Percentiles rank a stretch among this genome's conserved stretches.
These are phyloP conservation scores for Zasmidium angulare DNA, from an alignment of 2,329 filamentous ascomycete genomes.

Conservation along the genomic window DNA sequence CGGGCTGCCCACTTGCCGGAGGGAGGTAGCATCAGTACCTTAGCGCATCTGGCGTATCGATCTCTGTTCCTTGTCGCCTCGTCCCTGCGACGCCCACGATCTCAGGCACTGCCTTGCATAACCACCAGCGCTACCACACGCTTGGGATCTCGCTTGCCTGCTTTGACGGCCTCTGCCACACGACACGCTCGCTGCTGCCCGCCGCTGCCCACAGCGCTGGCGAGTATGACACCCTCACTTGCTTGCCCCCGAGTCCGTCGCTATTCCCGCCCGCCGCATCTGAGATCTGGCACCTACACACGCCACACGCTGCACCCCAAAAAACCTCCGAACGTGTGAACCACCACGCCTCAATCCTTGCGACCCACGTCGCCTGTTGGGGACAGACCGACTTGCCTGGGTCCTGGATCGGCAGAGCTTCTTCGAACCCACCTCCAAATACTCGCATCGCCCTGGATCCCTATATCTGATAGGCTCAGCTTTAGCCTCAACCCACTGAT, in stretches of 20 bases:
- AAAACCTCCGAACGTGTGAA: neutral
- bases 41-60: conserved; percentile 13
- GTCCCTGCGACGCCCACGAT: conserved; percentile 5
- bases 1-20: neutral
- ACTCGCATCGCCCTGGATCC: neutral
- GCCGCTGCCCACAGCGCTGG: neutral
- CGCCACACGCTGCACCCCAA: no score
- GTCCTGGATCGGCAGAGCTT: neutral
- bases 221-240: neutral
- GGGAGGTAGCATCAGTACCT: no score
- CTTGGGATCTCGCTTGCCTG: neutral
- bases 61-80: conserved; percentile 13
- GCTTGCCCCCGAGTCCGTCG: neutral
- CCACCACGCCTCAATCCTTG: neutral
- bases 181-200: neutral
- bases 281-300: no score
- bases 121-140: neutral
- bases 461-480: neutral
- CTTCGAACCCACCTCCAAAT: neutral
- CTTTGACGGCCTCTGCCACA: neutral
- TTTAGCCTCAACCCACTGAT: neutral
- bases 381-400: neutral
- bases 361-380: neutral
- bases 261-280: neutral
- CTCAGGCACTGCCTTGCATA: neutral